Conservation (phyloP, 2,329 filamentous ascomycete species). For the Xylaria sp. region DNA sequence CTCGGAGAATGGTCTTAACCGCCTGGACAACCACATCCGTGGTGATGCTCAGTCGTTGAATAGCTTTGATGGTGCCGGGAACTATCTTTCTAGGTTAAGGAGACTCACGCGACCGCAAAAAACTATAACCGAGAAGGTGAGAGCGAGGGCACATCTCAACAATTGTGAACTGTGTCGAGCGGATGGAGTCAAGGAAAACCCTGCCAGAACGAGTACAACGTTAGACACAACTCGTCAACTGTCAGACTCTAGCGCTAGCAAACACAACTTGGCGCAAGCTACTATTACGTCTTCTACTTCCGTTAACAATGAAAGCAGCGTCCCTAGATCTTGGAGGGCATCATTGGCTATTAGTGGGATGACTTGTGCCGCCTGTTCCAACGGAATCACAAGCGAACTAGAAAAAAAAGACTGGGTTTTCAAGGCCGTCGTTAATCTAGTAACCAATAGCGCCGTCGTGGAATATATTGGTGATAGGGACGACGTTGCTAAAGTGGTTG, state of each 20-base stretch:
- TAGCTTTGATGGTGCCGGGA: constrained; percentile 37
- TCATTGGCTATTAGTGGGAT: constrained; percentile 72
- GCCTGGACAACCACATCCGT: constrained; percentile 37
- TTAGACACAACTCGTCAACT: constrained; percentile 21
- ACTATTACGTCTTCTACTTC: constrained; percentile 42
- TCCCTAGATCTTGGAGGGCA: constrained; percentile 44
- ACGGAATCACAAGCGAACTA: constrained; percentile 69
- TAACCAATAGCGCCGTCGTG: constrained; percentile 73
- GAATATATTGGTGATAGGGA: constrained; percentile 60
- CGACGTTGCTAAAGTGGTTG: constrained; percentile 59
- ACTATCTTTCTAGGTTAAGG: constrained; percentile 33
- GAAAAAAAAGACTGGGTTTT: constrained; percentile 67
- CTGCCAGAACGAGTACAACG: constrained; percentile 5
- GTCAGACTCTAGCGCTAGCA: constrained; percentile 46
- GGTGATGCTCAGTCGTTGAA: constrained; percentile 28
- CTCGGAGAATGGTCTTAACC: constrained; percentile 48
- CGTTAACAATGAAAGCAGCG: constrained; percentile 21
- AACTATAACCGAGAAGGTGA: constrained; percentile 35
- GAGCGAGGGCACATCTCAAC: constrained; percentile 51
- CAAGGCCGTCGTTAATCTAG: constrained; percentile 69
- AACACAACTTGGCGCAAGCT: constrained; percentile 56
- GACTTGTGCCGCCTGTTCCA: constrained; percentile 76
- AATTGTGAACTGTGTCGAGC: constrained; percentile 57
- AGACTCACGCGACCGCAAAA: constrained; percentile 30
- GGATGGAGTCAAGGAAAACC: constrained; percentile 32